Evolutionary conservation across 441 rosid species (phyloP).

Genomic region (Populus hybrid): DNA sequence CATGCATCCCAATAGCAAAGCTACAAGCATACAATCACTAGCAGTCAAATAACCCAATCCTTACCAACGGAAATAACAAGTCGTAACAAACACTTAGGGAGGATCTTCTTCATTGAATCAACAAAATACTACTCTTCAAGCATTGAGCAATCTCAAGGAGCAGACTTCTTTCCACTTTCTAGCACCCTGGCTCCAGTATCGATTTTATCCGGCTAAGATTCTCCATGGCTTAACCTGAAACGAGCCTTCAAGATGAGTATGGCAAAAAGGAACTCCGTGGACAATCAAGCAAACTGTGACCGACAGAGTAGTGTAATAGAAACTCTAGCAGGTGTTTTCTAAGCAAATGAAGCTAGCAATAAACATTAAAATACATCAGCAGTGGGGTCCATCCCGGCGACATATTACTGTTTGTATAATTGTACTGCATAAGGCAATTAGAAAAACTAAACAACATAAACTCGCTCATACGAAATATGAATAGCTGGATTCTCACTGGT

Average conservation of each 20-base stretch:
- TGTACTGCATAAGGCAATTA: too few species aligned
- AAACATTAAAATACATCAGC: too few species aligned
- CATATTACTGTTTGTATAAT: too few species aligned
- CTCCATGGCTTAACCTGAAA: background rate
- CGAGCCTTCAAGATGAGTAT: background rate
- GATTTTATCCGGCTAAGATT: background rate
- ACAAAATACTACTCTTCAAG: background rate
- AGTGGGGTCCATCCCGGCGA: too few species aligned
- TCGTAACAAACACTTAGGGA: background rate
- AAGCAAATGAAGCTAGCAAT: too few species aligned
- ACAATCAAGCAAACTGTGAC: background rate
- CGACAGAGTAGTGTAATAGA: background rate
- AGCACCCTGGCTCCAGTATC: background rate
- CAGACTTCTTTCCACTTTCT: background rate
- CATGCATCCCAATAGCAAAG: background rate
- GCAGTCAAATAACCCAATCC: background rate
- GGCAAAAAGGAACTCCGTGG: background rate
- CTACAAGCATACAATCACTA: background rate
- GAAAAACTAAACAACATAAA: too few species aligned
- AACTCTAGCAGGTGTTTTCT: background rate
- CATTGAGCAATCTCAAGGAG: background rate
- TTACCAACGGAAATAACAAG: background rate
- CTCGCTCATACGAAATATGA: too few species aligned
- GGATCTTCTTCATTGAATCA: background rate
- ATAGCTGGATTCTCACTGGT: too few species aligned